A percentile compares a stretch with the other conserved stretches of the same genome.
phyloP scores from a whole-genome alignment of 1,284 basidiomycete species.

The Austroboletus rostrupii region DNA sequence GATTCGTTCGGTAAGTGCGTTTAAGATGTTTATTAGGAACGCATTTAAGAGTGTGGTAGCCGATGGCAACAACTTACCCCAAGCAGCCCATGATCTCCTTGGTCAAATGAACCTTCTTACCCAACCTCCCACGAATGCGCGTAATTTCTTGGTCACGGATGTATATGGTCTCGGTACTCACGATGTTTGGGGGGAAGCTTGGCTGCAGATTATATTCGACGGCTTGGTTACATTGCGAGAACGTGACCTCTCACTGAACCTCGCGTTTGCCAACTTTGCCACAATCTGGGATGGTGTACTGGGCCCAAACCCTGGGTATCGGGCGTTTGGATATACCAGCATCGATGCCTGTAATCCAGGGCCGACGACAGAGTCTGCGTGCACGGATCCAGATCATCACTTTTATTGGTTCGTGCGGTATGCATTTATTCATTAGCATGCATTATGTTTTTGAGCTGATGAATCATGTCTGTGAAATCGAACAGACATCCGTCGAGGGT shows the following conservation, averaged over 20 bases:
- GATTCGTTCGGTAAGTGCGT: slow-evolving; percentile 25
- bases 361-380: slow-evolving; percentile 31
- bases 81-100: slow-evolving; percentile 35
- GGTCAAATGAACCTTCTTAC: slow-evolving; percentile 37
- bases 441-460: not conserved
- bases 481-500: slow-evolving; percentile 40
- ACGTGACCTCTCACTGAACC: slow-evolving; percentile 28
- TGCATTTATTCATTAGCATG: slow-evolving; percentile 12
- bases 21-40: not conserved
- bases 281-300: slow-evolving; percentile 46
- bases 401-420: slow-evolving; percentile 52
- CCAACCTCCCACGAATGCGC: slow-evolving; percentile 40
- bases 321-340: slow-evolving; percentile 45
- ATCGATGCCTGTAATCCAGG: slow-evolving; percentile 35
- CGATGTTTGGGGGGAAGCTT: slow-evolving; percentile 38
- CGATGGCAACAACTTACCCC: slow-evolving; percentile 31
- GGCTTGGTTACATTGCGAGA: slow-evolving; percentile 30
- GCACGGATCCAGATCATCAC: slow-evolving; percentile 43
- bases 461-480: not conserved
- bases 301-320: slow-evolving; percentile 37
- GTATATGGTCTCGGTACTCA: slow-evolving; percentile 43
- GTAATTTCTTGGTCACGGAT: slow-evolving; percentile 44
- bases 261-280: slow-evolving; percentile 44
- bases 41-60: slow-evolving; percentile 6
- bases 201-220: slow-evolving; percentile 39